Evolutionary conservation across 2,329 filamentous ascomycete genomes (phyloP).

Genomic region (Septoria linicola): DNA sequence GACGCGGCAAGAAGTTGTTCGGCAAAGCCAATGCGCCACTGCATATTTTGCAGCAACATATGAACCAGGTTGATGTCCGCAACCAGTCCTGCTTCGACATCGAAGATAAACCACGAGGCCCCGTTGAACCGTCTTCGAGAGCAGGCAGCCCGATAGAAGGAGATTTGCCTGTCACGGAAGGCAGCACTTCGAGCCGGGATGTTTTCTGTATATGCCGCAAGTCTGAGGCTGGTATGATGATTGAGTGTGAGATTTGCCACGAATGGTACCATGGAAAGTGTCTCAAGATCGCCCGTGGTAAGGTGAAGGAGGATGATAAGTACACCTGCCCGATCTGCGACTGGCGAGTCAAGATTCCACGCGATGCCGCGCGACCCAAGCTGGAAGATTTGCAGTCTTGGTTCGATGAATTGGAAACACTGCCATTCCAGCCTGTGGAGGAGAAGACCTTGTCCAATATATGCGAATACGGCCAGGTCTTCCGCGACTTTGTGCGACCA

Average conservation of each 20-base stretch:
- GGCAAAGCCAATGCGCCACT: slow-evolving; percentile 96
- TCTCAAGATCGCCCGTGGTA: slow-evolving; percentile 93
- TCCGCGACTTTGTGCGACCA: slow-evolving; percentile 75
- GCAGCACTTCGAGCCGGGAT: slow-evolving; percentile 59
- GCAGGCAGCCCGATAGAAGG: slow-evolving; percentile 63
- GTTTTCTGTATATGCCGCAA: slow-evolving; percentile 97
- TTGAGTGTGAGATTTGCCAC: slow-evolving; percentile 96
- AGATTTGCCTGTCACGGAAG: slow-evolving; percentile 43
- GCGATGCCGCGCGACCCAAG: slow-evolving; percentile 92
- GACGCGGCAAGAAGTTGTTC: slow-evolving; percentile 94
- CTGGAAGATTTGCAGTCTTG: slow-evolving; percentile 83
- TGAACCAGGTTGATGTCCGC: slow-evolving; percentile 87
- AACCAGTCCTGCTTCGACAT: slow-evolving; percentile 92
- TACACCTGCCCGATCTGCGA: slow-evolving; percentile 98
- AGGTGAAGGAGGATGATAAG: slow-evolving; percentile 97
- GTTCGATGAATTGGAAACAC: slow-evolving; percentile 72
- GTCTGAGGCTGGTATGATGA: slow-evolving; percentile 97
- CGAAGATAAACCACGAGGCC: slow-evolving; percentile 80
- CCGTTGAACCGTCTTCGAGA: slow-evolving; percentile 86
- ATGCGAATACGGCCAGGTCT: slow-evolving; percentile 77
- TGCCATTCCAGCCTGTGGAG: slow-evolving; percentile 92
- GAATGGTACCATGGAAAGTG: slow-evolving; percentile 99
- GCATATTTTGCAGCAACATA: slow-evolving; percentile 91
- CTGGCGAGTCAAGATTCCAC: slow-evolving; percentile 93
- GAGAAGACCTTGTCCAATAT: slow-evolving; percentile 84